These are phyloP conservation scores for Rhodosporidiobolus sp. DNA, from an alignment of 768 basidiomycete genomes.

Conservation along the genomic window DNA sequence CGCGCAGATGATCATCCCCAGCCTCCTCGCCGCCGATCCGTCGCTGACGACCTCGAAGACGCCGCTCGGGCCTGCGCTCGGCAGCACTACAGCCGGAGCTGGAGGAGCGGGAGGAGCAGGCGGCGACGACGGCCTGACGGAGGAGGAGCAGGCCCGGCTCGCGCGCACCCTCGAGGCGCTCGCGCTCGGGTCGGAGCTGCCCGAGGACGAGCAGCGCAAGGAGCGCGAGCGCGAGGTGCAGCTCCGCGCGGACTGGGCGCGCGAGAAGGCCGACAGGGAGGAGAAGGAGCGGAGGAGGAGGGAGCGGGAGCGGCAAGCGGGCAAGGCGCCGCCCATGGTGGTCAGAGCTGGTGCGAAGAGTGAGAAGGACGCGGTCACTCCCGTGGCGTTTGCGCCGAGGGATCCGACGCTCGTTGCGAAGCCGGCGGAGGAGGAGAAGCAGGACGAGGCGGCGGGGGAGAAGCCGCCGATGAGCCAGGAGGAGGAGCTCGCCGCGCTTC, in stretches of 20 bases:
- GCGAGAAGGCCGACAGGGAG: neutral
- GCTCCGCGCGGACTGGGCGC: conserved; percentile 15
- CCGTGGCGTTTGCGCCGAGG: neutral
- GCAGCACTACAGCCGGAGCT: neutral
- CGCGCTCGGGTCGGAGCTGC: conserved; percentile 13
- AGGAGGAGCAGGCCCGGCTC: conserved; percentile 17
- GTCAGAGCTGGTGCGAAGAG: too few species aligned
- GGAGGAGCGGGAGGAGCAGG: neutral
- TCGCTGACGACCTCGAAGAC: conserved; percentile 9
- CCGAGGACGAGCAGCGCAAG: conserved; percentile 13
- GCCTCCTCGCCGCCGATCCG: conserved; percentile 29
- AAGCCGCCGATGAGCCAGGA: neutral
- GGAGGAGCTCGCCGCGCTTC: neutral
- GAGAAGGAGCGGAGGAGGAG: neutral
- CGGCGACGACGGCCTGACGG: neutral
- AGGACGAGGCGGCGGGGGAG: too few species aligned
- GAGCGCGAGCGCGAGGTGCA: conserved; percentile 17
- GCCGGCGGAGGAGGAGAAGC: neutral
- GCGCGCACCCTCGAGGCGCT: conserved; percentile 22
- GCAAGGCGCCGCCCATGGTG: conserved; percentile 19
- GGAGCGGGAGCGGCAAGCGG: conserved; percentile 13
- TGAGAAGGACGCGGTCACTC: neutral
- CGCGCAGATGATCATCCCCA: conserved; percentile 38
- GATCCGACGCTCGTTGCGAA: neutral
- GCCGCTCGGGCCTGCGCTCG: conserved; percentile 21